Evolutionary conservation across 352 stramenopile genomes (phyloP).

Genomic region (Pythium pyrilobum): DNA sequence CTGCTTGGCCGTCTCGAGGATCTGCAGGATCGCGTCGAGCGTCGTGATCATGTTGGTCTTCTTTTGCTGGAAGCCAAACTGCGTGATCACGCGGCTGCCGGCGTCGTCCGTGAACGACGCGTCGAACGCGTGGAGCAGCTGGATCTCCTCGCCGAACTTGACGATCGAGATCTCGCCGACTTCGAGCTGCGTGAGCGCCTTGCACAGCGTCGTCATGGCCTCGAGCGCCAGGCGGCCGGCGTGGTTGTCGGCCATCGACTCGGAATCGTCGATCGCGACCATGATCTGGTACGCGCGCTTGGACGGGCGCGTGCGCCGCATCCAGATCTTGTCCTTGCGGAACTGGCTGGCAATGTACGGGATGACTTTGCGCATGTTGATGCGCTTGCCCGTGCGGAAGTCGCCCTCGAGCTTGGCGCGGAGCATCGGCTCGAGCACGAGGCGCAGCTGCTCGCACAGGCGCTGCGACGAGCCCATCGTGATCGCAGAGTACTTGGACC

Average conservation of each 20-base stretch:
- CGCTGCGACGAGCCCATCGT: conserved; percentile 91
- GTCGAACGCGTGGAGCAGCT: conserved; percentile 96
- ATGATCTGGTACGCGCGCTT: conserved; percentile 99
- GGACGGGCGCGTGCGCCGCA: conserved; percentile 96
- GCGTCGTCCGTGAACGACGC: conserved; percentile 96
- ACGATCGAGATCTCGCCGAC: conserved; percentile 93
- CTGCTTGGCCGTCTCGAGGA: conserved; percentile 84
- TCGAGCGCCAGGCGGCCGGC: conserved; percentile 94
- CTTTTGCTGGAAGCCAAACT: conserved; percentile 97
- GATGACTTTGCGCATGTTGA: conserved; percentile 99
- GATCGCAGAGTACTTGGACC: conserved; percentile 90
- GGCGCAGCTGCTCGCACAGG: conserved; percentile 97
- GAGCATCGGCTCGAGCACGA: conserved; percentile 98
- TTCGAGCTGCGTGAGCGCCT: conserved; percentile 97
- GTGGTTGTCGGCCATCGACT: conserved; percentile 98
- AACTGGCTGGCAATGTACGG: conserved; percentile 99
- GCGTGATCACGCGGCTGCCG: conserved; percentile 89
- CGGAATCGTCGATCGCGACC: conserved; percentile 99
- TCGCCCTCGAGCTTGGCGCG: conserved; percentile 97
- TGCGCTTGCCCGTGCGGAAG: conserved; percentile 99
- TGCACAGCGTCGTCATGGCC: conserved; percentile 96
- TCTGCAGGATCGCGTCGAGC: conserved; percentile 89
- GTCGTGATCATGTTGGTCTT: conserved; percentile 96
- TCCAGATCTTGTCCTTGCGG: conserved; percentile 99
- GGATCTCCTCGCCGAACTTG: conserved; percentile 96